Percentiles rank a stretch among this genome's conserved stretches.
Conservation (phyloP, 495 filamentous ascomycete species). For the Parathielavia appendiculata region DNA sequence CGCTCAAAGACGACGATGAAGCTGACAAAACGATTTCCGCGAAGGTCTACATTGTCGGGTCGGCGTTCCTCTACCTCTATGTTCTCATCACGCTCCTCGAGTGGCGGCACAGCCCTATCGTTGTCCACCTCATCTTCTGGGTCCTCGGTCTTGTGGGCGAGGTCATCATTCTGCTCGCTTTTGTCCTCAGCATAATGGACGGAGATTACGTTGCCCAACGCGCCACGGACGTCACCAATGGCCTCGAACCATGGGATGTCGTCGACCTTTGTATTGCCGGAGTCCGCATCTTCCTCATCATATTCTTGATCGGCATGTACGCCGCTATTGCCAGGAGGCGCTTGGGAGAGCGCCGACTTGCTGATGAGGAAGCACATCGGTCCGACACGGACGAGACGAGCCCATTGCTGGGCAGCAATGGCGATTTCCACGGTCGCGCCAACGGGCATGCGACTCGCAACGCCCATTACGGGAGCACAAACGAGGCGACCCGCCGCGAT, state of each 20-base stretch:
- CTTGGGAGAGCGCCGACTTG: conserved; percentile 32
- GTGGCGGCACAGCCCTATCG: conserved; percentile 64
- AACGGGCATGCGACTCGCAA: conserved; percentile 26
- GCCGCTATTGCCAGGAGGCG: conserved; percentile 28
- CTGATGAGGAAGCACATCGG: conserved; percentile 45
- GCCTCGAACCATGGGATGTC: conserved; percentile 43
- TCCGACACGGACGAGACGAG: conserved; percentile 45
- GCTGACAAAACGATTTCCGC: conserved; percentile 11
- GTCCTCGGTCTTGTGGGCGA: conserved; percentile 61
- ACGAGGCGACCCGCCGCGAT: conserved; percentile 26
- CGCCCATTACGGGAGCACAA: conserved; percentile 26
- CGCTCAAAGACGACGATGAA: neutral
- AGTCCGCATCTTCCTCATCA: conserved; percentile 38
- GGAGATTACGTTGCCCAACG: conserved; percentile 47
- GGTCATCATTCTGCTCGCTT: conserved; percentile 59
- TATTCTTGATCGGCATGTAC: conserved; percentile 41
- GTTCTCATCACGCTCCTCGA: conserved; percentile 75
- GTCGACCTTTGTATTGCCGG: conserved; percentile 46
- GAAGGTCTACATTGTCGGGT: conserved; percentile 76
- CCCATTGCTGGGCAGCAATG: conserved; percentile 38
- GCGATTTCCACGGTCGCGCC: conserved; percentile 32
- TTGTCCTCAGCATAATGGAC: conserved; percentile 55
- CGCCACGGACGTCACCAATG: conserved; percentile 8
- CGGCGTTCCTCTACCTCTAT: conserved; percentile 53
- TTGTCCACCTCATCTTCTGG: conserved; percentile 73